phyloP scores from a whole-genome alignment of 2,329 filamentous ascomycete species.

The Shiraia sp. region DNA sequence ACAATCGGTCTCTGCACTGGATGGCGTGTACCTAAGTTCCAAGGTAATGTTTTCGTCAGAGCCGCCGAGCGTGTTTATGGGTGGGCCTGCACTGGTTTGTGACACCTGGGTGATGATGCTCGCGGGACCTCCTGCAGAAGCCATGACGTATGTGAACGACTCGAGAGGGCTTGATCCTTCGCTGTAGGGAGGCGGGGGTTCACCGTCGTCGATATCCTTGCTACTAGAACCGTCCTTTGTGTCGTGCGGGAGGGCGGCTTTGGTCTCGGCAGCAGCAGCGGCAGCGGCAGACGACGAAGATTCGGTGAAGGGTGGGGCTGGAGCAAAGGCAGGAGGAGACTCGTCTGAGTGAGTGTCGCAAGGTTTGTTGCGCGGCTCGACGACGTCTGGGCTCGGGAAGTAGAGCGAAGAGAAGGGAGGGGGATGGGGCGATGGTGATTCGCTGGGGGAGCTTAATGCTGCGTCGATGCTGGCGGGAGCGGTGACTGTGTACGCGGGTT shows the following conservation, averaged over 20 bases:
- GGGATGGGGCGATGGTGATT: slow-evolving; percentile 59
- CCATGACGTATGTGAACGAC: slow-evolving; percentile 96
- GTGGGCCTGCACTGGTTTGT: slow-evolving; percentile 73
- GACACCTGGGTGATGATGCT: slow-evolving; percentile 99
- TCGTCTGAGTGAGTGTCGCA: slow-evolving; percentile 40
- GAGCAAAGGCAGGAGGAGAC: slow-evolving; percentile 55
- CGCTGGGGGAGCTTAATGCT: slow-evolving; percentile 50
- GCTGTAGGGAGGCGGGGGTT: slow-evolving; percentile 94
- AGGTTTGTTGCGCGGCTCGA: slow-evolving; percentile 54
- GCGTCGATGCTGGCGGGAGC: slow-evolving; percentile 42
- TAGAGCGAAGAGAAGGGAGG: slow-evolving; percentile 69
- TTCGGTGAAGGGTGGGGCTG: slow-evolving; percentile 56
- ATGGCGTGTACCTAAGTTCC: slow-evolving; percentile 75
- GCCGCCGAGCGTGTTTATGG: slow-evolving; percentile 84
- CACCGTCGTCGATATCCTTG: slow-evolving; percentile 76
- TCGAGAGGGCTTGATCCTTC: slow-evolving; percentile 91
- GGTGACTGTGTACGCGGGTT: slow-evolving; percentile 32
- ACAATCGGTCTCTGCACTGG: neutral
- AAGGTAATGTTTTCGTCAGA: slow-evolving; percentile 94
- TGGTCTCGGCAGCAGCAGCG: slow-evolving; percentile 68
- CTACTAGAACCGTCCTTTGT: slow-evolving; percentile 73
- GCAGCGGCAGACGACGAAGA: slow-evolving; percentile 50
- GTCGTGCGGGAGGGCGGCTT: slow-evolving; percentile 80
- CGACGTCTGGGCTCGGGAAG: slow-evolving; percentile 53
- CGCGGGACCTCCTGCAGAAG: slow-evolving; percentile 91